A percentile compares a stretch with the other conserved stretches of the same genome.
These are phyloP conservation scores for Vaccinium myrtillus DNA, from an alignment of 148 eudicot genomes.

Conservation along the genomic window DNA sequence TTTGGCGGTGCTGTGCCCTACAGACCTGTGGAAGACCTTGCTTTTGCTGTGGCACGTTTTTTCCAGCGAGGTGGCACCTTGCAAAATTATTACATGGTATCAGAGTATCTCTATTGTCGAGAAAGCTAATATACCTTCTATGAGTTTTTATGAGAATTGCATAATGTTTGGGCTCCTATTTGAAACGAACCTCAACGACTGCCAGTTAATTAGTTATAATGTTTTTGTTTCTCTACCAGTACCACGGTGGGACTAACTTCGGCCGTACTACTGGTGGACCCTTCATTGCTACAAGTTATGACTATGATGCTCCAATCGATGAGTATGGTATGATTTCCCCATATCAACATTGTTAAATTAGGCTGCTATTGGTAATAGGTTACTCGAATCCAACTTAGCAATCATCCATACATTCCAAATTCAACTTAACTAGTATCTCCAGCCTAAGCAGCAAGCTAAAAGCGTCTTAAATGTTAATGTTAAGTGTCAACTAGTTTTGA, in stretches of 20 bases:
- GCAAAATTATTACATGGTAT: constrained; percentile 97
- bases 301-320: constrained; percentile 96
- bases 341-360: neutral
- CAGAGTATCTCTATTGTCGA: neutral
- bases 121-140: neutral
- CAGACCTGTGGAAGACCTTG: constrained; percentile 87
- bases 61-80: constrained; percentile 88
- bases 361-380: neutral
- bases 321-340: constrained; percentile 67
- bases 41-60: constrained; percentile 90
- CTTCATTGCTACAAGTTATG: constrained; percentile 78
- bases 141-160: neutral
- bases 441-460: neutral
- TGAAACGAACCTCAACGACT: neutral
- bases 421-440: neutral
- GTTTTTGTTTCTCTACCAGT: constrained; percentile 36
- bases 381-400: neutral
- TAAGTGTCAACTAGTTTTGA: neutral
- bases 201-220: no score
- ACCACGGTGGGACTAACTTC: constrained; percentile 97
- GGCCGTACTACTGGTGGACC: constrained; percentile 87
- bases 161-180: neutral
- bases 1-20: constrained; percentile 73
- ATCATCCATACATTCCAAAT: neutral
- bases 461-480: neutral